These are phyloP conservation scores for Papiliotrema laurentii DNA, from an alignment of 1,284 basidiomycete genomes.

Conservation along the genomic window DNA sequence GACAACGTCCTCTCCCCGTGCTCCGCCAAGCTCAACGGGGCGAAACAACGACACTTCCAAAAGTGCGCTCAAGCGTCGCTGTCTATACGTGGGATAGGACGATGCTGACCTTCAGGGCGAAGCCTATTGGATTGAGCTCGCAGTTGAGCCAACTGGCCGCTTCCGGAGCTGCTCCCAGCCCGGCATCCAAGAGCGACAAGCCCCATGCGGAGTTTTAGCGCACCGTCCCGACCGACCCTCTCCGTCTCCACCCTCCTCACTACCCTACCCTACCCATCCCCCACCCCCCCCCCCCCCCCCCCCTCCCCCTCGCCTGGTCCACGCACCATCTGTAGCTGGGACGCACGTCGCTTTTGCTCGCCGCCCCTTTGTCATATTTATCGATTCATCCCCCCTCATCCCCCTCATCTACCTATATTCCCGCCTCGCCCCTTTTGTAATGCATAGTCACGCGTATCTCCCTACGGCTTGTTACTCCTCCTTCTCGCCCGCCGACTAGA, in stretches of 20 bases:
- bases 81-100: too few species aligned
- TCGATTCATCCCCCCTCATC: background rate
- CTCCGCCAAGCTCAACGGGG: constrained; percentile 79
- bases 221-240: background rate
- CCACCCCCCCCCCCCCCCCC: background rate
- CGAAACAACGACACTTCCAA: constrained; percentile 83
- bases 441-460: too few species aligned
- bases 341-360: too few species aligned
- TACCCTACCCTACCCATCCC: background rate
- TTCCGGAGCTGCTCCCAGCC: constrained; percentile 11
- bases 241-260: background rate
- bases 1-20: constrained; percentile 87
- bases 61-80: constrained; percentile 59
- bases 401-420: background rate
- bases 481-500: too few species aligned
- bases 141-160: constrained; percentile 39
- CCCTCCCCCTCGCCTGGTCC: background rate
- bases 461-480: too few species aligned
- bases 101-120: constrained; percentile 24
- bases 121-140: constrained; percentile 34
- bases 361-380: too few species aligned
- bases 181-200: constrained; percentile 13
- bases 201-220: constrained; percentile 28
- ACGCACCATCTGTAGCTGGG: too few species aligned
- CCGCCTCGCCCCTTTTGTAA: background rate